Percentiles rank a stretch among this genome's conserved stretches.
Evolutionary conservation across 2,329 filamentous ascomycete genomes (phyloP).

Genomic region (Chaetomium sp.): DNA sequence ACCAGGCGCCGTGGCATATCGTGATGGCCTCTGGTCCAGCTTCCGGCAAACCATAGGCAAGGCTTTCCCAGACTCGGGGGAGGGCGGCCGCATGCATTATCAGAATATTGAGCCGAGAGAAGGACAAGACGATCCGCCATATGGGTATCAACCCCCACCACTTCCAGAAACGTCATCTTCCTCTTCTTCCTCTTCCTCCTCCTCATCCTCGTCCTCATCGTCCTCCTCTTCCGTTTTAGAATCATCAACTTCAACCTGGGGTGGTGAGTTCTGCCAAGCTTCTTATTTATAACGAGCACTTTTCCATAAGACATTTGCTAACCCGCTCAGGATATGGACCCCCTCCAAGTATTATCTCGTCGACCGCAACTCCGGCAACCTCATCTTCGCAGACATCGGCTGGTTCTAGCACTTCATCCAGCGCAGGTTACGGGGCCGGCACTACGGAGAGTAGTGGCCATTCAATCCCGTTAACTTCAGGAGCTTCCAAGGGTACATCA

Average conservation of each 20-base stretch:
- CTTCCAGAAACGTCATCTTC: slow-evolving; percentile 7
- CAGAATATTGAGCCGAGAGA: slow-evolving; percentile 24
- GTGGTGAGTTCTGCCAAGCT: slow-evolving; percentile 14
- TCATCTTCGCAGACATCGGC: slow-evolving; percentile 1
- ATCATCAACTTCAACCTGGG: slow-evolving; percentile 13
- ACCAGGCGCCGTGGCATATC: slow-evolving; percentile 27
- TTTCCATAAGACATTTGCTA: background rate
- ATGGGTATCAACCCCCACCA: slow-evolving; percentile 31
- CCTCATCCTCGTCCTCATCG: background rate
- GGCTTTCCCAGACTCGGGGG: background rate
- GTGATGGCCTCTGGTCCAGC: slow-evolving; percentile 29
- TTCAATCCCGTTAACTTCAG: slow-evolving; percentile 14
- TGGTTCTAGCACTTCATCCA: slow-evolving; percentile 18
- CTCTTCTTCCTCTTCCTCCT: background rate
- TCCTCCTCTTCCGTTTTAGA: background rate
- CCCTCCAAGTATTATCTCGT: slow-evolving; percentile 16
- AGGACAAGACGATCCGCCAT: slow-evolving; percentile 27
- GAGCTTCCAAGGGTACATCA: slow-evolving; percentile 5
- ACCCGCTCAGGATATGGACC: slow-evolving; percentile 22
- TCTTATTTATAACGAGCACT: background rate
- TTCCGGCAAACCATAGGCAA: slow-evolving; percentile 30
- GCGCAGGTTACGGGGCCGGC: slow-evolving; percentile 11
- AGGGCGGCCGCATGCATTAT: background rate
- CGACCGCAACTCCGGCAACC: background rate
- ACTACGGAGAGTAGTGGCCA: slow-evolving; percentile 11